phyloP scores from a whole-genome alignment of 805 yeast genomes.

The Torulaspora microellipsoides region DNA sequence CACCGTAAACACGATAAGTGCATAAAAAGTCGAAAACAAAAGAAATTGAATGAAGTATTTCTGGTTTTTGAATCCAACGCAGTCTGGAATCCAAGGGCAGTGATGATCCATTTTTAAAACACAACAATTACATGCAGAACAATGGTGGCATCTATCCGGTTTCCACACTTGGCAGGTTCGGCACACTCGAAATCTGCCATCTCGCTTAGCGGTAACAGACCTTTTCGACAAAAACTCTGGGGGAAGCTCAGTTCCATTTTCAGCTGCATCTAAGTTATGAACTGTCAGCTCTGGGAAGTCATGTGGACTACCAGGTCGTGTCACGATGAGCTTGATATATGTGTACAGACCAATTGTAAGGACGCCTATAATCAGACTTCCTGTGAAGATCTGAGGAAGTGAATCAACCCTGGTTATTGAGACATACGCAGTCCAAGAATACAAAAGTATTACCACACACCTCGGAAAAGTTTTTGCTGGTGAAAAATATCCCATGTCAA shows the following conservation, averaged over 20 bases:
- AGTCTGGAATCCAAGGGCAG: conserved; percentile 89
- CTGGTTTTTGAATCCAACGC: conserved; percentile 80
- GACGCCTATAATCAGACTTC: conserved; percentile 2
- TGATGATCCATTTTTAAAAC: conserved; percentile 90
- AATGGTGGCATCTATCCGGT: conserved; percentile 86
- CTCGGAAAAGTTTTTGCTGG: conserved; percentile 24
- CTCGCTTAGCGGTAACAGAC: conserved; percentile 44
- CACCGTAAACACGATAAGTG: conserved; percentile 39
- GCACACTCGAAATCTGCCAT: conserved; percentile 68
- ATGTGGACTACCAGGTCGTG: conserved; percentile 63
- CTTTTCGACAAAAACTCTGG: conserved; percentile 40
- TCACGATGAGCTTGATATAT: conserved; percentile 47
- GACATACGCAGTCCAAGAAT: conserved; percentile 21
- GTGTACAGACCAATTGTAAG: conserved; percentile 36
- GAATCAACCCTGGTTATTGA: conserved; percentile 15
- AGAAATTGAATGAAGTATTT: conserved; percentile 76
- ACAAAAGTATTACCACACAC: conserved; percentile 20
- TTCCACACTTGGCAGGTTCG: conserved; percentile 67
- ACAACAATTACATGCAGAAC: conserved; percentile 66
- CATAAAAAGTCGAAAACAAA: conserved; percentile 46
- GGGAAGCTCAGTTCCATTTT: conserved; percentile 34
- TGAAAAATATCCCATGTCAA: background rate
- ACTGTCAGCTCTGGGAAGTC: conserved; percentile 47
- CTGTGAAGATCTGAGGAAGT: conserved; percentile 11
- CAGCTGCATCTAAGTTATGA: conserved; percentile 26